phyloP scores from a whole-genome alignment of 805 yeast genomes.

The Wickerhamomyces chambardii region DNA sequence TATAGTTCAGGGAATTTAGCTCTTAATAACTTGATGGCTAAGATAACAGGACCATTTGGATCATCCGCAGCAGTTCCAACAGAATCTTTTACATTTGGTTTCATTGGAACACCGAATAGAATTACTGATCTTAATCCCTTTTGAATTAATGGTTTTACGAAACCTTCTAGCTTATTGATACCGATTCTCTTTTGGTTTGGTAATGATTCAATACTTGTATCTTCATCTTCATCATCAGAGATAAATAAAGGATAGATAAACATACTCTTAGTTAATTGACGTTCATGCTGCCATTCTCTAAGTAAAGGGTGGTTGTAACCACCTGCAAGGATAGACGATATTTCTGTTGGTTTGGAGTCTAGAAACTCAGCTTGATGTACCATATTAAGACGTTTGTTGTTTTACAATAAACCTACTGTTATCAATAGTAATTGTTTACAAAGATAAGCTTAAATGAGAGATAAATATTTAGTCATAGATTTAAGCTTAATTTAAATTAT shows the following conservation, averaged over 20 bases:
- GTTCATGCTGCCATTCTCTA: conserved; percentile 86
- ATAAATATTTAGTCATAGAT: too few relatives aligned
- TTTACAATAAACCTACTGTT: too few relatives aligned
- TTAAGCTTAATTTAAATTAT: too few relatives aligned
- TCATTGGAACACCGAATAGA: conserved; percentile 84
- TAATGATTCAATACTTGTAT: conserved; percentile 59
- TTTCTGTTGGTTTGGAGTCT: conserved; percentile 44
- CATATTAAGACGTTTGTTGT: conserved; percentile 20
- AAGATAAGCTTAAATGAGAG: too few relatives aligned
- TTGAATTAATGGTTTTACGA: conserved; percentile 55
- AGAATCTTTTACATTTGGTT: conserved; percentile 67
- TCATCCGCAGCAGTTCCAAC: conserved; percentile 90
- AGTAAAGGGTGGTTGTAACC: conserved; percentile 89
- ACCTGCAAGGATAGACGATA: conserved; percentile 80
- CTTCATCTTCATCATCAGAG: conserved; percentile 76
- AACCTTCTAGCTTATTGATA: conserved; percentile 65
- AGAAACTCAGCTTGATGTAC: conserved; percentile 67
- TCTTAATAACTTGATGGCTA: conserved; percentile 58
- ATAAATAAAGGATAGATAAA: conserved; percentile 89
- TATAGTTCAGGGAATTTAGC: conserved; percentile 71
- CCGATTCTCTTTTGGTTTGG: conserved; percentile 91
- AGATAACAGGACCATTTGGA: conserved; percentile 92
- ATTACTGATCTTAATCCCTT: conserved; percentile 86
- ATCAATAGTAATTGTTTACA: too few relatives aligned
- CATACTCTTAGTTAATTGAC: conserved; percentile 79